Base-by-base conservation (phyloP, 805 yeast species). In the Starmerella stellata region DNA sequence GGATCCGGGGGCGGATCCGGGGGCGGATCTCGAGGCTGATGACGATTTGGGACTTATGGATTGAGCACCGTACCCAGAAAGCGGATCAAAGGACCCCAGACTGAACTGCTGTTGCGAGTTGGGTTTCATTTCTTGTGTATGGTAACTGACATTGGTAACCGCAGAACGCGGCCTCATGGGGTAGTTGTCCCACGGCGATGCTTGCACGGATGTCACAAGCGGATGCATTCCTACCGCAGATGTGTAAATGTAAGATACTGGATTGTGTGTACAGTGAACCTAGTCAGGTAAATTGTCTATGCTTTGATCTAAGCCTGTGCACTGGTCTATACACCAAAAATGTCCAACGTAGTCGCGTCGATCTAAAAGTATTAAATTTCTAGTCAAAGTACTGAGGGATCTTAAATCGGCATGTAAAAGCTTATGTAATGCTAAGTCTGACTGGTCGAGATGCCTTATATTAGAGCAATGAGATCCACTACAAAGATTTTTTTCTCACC, bases 171-270 rank as follows among this genome's bases (percentile, higher is more conserved):
- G 40, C 30, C 14, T 30, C 15, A 4, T 32, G 20, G 15, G 38
- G 35, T 30, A 42, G 19, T 19, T 32, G 28, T 17, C 45, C 45
- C 18, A 42, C 15, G 36, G 40, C 32, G 19, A 37, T 30, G 30
- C 40, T 24, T 19, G 43, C 8, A 32, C 34, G 19, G 34, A 20
- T 35, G 36, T 38, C 25, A 18, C 35, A 14, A 42, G 37, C 7
- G 45, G 45, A 7, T 23, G 39, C 33, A 42, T 34, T 15, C 9
- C 16, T n/a, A n/a, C n/a, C n/a, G n/a, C n/a, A n/a, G n/a, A n/a
- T n/a, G n/a, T n/a, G n/a, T n/a, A n/a, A n/a, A n/a, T n/a, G n/a
- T n/a, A n/a, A n/a, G n/a, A n/a, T n/a, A n/a, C n/a, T n/a, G n/a
- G n/a, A n/a, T n/a, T n/a, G n/a, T n/a, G n/a, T n/a, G n/a, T n/a